Conservation (phyloP, 1,284 basidiomycete genomes). For the Boletus mariae region DNA sequence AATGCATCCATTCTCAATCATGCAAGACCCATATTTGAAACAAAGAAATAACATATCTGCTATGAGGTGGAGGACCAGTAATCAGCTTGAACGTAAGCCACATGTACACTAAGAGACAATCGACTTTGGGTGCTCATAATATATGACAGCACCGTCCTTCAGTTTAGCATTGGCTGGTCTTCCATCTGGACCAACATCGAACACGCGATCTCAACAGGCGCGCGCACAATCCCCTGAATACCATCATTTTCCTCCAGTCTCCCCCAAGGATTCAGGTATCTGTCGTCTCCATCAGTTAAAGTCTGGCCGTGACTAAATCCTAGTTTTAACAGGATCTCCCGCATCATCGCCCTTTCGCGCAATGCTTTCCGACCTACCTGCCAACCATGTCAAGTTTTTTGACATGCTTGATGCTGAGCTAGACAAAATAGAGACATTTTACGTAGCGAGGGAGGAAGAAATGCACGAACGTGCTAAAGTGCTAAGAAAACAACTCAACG, state of each 20-base stretch:
- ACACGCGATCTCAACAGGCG: constrained; percentile 15
- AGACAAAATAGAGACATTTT: constrained; percentile 84
- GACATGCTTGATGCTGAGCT: constrained; percentile 71
- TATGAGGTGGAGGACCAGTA: constrained; percentile 1
- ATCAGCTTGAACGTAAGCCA: constrained; percentile 13
- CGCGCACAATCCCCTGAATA: constrained; percentile 1
- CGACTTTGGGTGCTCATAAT: background rate
- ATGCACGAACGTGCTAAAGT: constrained; percentile 48
- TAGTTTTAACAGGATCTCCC: constrained; percentile 4
- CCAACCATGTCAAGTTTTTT: constrained; percentile 71
- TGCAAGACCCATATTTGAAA: constrained; percentile 5
- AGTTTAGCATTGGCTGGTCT: constrained; percentile 11
- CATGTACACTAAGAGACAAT: background rate
- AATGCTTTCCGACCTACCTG: constrained; percentile 50
- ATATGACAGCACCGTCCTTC: constrained; percentile 5
- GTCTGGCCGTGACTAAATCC: background rate
- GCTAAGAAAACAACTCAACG: constrained; percentile 70
- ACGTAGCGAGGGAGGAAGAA: constrained; percentile 69
- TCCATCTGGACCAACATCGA: constrained; percentile 9
- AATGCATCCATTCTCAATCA: background rate
- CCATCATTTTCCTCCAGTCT: constrained; percentile 3
- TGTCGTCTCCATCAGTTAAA: background rate
- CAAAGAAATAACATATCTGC: background rate
- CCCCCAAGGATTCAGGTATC: constrained; percentile 12
- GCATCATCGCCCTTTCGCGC: constrained; percentile 43